phyloP scores from a whole-genome alignment of 1,284 basidiomycete species.

The Porodaedalea pini region DNA sequence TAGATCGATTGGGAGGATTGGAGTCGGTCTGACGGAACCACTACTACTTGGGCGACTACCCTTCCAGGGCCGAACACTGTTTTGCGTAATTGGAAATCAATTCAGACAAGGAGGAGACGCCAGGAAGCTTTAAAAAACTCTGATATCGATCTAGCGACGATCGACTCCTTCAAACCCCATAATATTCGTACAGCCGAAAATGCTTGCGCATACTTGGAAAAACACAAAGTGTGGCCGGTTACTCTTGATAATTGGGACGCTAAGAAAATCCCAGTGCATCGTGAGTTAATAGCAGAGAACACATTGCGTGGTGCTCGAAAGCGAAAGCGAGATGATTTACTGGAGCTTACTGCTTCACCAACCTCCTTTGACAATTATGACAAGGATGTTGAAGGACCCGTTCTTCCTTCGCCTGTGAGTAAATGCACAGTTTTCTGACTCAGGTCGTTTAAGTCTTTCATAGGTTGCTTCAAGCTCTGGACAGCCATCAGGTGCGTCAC shows the following conservation, averaged over 20 bases:
- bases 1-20: constrained; percentile 13
- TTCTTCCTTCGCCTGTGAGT: too few species aligned
- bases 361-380: too few species aligned
- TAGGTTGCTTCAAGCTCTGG: too few species aligned
- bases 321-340: too few species aligned
- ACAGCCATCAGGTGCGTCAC: too few species aligned
- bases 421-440: too few species aligned
- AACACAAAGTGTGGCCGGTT: background rate
- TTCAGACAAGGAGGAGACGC: background rate
- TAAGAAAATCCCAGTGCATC: too few species aligned
- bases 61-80: background rate
- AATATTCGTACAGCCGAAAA: constrained; percentile 10
- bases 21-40: constrained; percentile 7
- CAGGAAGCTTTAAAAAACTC: background rate
- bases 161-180: background rate
- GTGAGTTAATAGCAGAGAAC: too few species aligned
- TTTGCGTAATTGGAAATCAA: background rate
- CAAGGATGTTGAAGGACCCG: too few species aligned
- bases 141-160: background rate
- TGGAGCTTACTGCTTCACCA: too few species aligned
- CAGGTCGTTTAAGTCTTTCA: too few species aligned
- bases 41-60: constrained; percentile 20
- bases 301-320: too few species aligned
- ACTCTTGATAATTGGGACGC: background rate
- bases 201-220: constrained; percentile 2